These are phyloP conservation scores for Pseudoscleropodium purum DNA, from an alignment of 225 moss, liverwort and hornwort genomes.

Conservation along the genomic window DNA sequence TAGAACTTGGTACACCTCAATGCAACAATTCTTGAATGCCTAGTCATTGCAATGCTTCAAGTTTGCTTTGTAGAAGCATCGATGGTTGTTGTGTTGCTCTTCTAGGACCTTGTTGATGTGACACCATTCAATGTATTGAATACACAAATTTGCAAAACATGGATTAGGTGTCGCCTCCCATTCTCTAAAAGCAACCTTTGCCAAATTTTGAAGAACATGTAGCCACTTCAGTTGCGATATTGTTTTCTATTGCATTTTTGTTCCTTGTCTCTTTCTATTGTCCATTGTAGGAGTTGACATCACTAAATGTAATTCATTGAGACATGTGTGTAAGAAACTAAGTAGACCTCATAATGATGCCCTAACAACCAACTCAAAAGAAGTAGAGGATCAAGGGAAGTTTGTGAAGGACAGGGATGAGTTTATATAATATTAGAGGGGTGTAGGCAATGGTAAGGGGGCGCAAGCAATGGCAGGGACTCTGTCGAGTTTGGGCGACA, in stretches of 20 bases:
- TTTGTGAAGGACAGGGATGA: no score
- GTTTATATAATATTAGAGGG: no score
- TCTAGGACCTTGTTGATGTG: background rate
- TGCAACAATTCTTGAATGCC: background rate
- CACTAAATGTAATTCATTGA: no score
- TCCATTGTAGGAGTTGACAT: background rate
- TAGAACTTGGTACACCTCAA: background rate
- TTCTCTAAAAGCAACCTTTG: background rate
- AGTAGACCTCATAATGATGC: no score
- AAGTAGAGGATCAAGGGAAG: no score
- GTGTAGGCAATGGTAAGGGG: no score
- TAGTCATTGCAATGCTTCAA: background rate
- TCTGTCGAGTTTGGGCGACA: no score
- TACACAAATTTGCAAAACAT: background rate
- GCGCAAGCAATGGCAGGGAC: no score
- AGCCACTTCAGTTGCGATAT: accelerated
- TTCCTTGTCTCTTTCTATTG: background rate
- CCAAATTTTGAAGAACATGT: accelerated
- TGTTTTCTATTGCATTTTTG: accelerated
- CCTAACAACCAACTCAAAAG: no score
- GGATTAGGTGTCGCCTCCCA: background rate
- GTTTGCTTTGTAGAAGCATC: background rate
- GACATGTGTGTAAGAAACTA: no score
- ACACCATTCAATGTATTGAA: background rate
- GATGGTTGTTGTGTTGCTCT: background rate